A percentile compares a stretch with the other conserved stretches of the same genome.
Conservation (phyloP, 2,329 filamentous ascomycete genomes). For the Bipolaris cookei region DNA sequence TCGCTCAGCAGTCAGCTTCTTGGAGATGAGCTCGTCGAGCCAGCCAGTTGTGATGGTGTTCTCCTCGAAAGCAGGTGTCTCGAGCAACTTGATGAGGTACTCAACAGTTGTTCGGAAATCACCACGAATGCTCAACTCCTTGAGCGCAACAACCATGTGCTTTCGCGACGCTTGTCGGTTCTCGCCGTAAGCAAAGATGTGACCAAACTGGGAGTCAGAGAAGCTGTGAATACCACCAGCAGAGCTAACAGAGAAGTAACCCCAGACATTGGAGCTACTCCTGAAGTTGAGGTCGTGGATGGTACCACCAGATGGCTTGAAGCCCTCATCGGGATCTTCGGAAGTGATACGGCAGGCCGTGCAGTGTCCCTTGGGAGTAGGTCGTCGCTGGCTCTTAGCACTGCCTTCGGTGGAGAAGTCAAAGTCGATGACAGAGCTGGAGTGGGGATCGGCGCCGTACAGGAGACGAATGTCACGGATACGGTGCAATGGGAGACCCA, state of each 20-base stretch:
- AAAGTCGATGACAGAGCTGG: conserved; percentile 88
- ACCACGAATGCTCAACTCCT: conserved; percentile 98
- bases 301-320: conserved; percentile 98
- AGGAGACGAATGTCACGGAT: conserved; percentile 95
- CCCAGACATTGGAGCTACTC: conserved; percentile 98
- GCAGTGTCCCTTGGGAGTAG: conserved; percentile 93
- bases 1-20: conserved; percentile 94
- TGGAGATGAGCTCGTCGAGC: conserved; percentile 98
- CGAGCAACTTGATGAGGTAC: conserved; percentile 97
- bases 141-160: conserved; percentile 98
- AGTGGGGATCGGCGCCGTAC: conserved; percentile 93
- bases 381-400: conserved; percentile 82
- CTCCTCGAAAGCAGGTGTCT: conserved; percentile 97
- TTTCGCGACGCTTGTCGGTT: conserved; percentile 95
- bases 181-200: conserved; percentile 99
- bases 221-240: conserved; percentile 98
- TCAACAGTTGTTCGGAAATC: conserved; percentile 99
- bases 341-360: conserved; percentile 99
- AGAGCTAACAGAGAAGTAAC: conserved; percentile 98
- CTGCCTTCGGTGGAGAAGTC: conserved; percentile 90
- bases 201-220: conserved; percentile 98
- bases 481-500: conserved; percentile 95
- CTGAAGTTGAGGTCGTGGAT: conserved; percentile 99
- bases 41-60: conserved; percentile 99
- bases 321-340: conserved; percentile 97